A percentile compares a stretch with the other conserved stretches of the same genome.
These are phyloP conservation scores for Pseudogymnoascus sp. DNA, from an alignment of 2,329 filamentous ascomycete genomes.

Conservation along the genomic window DNA sequence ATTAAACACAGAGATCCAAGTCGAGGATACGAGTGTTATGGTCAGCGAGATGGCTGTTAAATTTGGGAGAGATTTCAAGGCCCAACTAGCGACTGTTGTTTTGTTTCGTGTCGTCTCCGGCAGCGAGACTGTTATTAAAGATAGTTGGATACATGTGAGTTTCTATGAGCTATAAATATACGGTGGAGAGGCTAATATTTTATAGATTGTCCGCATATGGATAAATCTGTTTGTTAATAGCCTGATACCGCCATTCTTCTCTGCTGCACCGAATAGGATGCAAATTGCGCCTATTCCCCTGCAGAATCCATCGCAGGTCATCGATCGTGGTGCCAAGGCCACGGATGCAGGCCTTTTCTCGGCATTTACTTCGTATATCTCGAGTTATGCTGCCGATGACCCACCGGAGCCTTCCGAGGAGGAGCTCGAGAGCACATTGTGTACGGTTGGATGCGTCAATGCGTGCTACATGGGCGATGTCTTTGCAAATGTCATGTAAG, in stretches of 20 bases:
- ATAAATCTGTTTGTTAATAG: slow-evolving; percentile 95
- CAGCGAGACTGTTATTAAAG: slow-evolving; percentile 68
- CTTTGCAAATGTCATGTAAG: slow-evolving; percentile 73
- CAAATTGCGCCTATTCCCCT: slow-evolving; percentile 77
- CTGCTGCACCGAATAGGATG: slow-evolving; percentile 54
- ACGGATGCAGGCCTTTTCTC: slow-evolving; percentile 84
- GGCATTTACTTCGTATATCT: slow-evolving; percentile 91
- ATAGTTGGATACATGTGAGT: slow-evolving; percentile 73
- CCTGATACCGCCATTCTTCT: slow-evolving; percentile 74
- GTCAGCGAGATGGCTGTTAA: slow-evolving; percentile 96
- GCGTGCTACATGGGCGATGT: slow-evolving; percentile 79
- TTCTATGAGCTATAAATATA: slow-evolving; percentile 11
- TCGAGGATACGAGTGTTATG: slow-evolving; percentile 89
- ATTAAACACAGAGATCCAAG: slow-evolving; percentile 93
- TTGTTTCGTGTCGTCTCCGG: slow-evolving; percentile 85
- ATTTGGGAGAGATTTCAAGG: slow-evolving; percentile 87
- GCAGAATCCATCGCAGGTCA: slow-evolving; percentile 84
- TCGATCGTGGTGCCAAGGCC: slow-evolving; percentile 74
- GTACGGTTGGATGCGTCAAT: slow-evolving; percentile 88
- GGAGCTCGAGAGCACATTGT: slow-evolving; percentile 90
- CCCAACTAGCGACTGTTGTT: slow-evolving; percentile 90
- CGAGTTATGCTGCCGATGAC: slow-evolving; percentile 97
- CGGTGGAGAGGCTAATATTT: slow-evolving; percentile 33
- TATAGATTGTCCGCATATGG: slow-evolving; percentile 79
- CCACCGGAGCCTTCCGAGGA: slow-evolving; percentile 96